These are phyloP conservation scores for Pugionium dolabratum DNA, from an alignment of 345 rosid genomes.

Conservation along the genomic window DNA sequence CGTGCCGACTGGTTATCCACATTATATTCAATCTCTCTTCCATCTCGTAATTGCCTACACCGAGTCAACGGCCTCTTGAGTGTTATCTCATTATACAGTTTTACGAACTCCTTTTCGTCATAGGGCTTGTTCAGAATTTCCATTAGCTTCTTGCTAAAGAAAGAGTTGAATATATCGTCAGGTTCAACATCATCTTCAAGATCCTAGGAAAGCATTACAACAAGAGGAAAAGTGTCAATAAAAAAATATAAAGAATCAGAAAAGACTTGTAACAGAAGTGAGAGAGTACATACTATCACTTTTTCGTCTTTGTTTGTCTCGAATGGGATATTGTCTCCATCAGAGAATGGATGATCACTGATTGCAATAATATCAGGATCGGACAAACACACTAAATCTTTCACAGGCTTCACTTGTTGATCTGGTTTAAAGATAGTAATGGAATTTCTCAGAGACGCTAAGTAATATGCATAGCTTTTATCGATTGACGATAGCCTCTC, in stretches of 20 bases:
- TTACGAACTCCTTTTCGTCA: conserved; percentile 42
- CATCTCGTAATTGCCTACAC: conserved; percentile 41
- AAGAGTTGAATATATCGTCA: conserved; percentile 32
- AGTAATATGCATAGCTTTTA: conserved; percentile 32
- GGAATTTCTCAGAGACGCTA: conserved; percentile 27
- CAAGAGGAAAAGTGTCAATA: background rate
- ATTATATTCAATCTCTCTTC: conserved; percentile 33
- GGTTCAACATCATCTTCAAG: conserved; percentile 36
- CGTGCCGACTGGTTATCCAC: conserved; percentile 19
- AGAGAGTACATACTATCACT: conserved; percentile 35
- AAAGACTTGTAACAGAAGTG: conserved; percentile 1
- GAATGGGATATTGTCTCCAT: conserved; percentile 44
- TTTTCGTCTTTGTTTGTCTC: conserved; percentile 40
- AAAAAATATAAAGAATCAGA: conserved; percentile 9
- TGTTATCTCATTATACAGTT: conserved; percentile 36
- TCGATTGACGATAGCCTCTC: conserved; percentile 30
- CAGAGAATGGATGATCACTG: conserved; percentile 40
- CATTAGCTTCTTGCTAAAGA: conserved; percentile 53
- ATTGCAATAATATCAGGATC: conserved; percentile 54
- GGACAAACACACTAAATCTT: conserved; percentile 40
- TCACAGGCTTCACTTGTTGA: conserved; percentile 22
- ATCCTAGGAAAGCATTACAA: conserved; percentile 28
- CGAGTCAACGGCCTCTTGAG: conserved; percentile 32
- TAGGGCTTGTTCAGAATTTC: conserved; percentile 53
- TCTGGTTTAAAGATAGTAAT: conserved; percentile 11